Base-by-base conservation (phyloP, 805 yeast genomes). In the Sugiyamaella smithiae region DNA sequence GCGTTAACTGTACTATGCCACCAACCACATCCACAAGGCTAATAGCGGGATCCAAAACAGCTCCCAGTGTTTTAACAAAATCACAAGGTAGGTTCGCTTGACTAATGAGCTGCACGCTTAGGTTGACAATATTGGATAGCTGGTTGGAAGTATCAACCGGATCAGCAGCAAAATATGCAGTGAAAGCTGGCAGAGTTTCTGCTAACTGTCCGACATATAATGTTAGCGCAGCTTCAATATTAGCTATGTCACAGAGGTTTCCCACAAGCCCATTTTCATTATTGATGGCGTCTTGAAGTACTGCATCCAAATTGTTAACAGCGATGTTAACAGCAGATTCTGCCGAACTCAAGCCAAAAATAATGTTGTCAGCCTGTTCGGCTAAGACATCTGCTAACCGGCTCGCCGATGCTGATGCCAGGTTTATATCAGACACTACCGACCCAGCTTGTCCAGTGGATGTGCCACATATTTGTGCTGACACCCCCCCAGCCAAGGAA, bases 381-480 rank as follows among this genome's bases (percentile, higher is more conserved):
- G 40, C 40, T 11, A 36, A 17, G 4, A 20, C 7, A 7, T 36
- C 40, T 19, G 40, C 40, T 36, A 36, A 7, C 12, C 40, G n/a
- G 16, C 40, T 36, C n/a, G 40, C 51, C 19, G 40, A 48, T 6
- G 49, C 25, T 37, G 36, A 17, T 9, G 29, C 31, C 4, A 19
- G 26, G 12, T 16, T 19, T 23, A 37, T 37, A 37, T 19, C 20
- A 40, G 32, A 23, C 23, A 33, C 46, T 4, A 31, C 37, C 5
- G 14, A 12, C 11, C 25, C 46, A 5, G 42, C 50, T 14, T 40
- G 38, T 25, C 51, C 51, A 31, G 49, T 35, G 23, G 40, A 36
- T 6, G 40, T 36, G 4, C 40, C 40, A 8, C 40, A 36, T 4
- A 36, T 20, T 17, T 36, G 40, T 19, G 40, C 40, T 4, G 24